Evolutionary conservation across 495 filamentous ascomycete genomes (phyloP), one percentile per base, ranked within the genome.

Genomic region (Aspergillus carlsbadensis): DNA sequence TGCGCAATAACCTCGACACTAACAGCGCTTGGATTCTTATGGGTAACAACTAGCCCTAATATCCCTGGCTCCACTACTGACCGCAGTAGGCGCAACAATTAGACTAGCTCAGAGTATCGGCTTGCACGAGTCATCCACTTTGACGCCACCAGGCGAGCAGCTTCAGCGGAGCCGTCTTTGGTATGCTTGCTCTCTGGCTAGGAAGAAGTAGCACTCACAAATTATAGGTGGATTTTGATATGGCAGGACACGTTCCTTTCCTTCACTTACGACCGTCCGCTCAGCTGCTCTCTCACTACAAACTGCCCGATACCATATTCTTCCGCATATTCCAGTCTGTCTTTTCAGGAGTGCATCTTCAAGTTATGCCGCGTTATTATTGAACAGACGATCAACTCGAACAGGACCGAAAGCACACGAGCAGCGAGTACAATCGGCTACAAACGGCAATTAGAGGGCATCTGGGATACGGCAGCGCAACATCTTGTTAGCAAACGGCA

Each of bases 211-310:
- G 6, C 17, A 24, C 18, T 34, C 17, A 15, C 8, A 5, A 34
- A 31, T n/a, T 33, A 54, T 33, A 41, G 66, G 66, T 82, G 79
- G 78, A 70, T 68, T 2, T 63, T 82, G 14, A 54, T 79, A n/a
- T 82, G 78, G 79, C 79, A 81, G 61, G 79, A 82, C 50, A 76
- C 71, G 17, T 68, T 79, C 20, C 66, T 82, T 1, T 80, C 74
- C 5, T 75, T 82, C 26, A 76, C 76, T 6, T 82, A 80, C 59
- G 79, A 82, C 56, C 60, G 79, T 15, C 74, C 71, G 6, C 51
- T 43, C 1, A 76, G 71, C 17, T 67, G 14, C 15, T 45, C 68
- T 0, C 71, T 68, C 6, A 67, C 69, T 3, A 67, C 60, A 11
- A 68, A 61, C 24, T 69, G 70, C 50, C 61, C 65, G 14, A 70